Evolutionary conservation across 2,329 filamentous ascomycete species (phyloP).

Genomic region (Leptographium procerum): DNA sequence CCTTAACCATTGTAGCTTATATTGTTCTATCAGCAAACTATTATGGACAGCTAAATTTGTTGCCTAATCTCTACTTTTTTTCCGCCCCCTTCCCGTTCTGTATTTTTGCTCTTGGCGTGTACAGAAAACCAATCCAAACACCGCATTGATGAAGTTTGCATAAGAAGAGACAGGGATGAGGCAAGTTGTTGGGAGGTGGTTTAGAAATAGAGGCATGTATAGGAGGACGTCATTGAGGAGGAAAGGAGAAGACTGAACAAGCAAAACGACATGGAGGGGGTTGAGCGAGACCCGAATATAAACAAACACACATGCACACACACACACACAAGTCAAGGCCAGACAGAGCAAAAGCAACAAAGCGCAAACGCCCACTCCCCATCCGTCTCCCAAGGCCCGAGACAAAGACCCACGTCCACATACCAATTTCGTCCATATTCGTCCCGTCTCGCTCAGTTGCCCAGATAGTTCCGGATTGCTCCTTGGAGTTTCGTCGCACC

Average conservation of each 20-base stretch:
- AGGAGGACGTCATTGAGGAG: not conserved
- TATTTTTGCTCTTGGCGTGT: not conserved
- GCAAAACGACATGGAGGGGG: not conserved
- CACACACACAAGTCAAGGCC: not conserved
- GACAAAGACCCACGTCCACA: not conserved
- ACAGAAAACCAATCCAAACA: not conserved
- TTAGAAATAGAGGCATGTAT: not conserved
- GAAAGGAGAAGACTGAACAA: not conserved
- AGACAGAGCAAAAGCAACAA: not conserved
- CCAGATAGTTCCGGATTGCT: constrained; percentile 52
- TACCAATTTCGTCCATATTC: too few species aligned
- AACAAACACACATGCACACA: not conserved
- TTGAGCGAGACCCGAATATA: not conserved
- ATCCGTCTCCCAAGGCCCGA: not conserved
- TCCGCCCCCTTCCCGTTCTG: not conserved
- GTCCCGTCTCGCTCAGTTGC: constrained; percentile 28
- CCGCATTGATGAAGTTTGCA: not conserved
- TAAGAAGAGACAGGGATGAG: not conserved
- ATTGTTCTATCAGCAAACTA: not conserved
- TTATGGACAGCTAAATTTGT: not conserved
- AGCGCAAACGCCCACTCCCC: not conserved
- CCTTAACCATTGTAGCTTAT: not conserved
- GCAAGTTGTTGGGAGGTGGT: not conserved
- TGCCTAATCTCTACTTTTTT: not conserved
- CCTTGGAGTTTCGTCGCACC: constrained; percentile 77